These are phyloP conservation scores for Phaeosphaeria sp. DNA, from an alignment of 2,329 filamentous ascomycete species.

Conservation along the genomic window DNA sequence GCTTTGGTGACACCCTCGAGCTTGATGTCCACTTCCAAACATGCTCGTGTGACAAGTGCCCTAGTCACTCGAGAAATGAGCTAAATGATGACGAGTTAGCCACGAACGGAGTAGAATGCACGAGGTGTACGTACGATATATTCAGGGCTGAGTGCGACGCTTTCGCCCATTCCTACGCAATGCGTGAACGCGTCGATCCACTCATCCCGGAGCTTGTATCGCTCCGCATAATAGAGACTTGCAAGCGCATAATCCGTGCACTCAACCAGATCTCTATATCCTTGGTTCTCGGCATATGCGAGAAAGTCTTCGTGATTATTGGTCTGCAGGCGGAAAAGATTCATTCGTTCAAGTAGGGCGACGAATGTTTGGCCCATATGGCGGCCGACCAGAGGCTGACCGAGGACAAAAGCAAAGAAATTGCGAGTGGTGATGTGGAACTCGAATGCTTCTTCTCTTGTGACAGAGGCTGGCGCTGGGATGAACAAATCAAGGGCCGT, in stretches of 20 bases:
- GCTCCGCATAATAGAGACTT: slow-evolving; percentile 71
- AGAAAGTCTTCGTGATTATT: slow-evolving; percentile 69
- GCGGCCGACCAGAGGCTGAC: slow-evolving; percentile 70
- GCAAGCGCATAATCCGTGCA: slow-evolving; percentile 73
- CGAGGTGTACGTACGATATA: slow-evolving; percentile 60
- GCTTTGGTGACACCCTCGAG: slow-evolving; percentile 64
- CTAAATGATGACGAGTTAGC: slow-evolving; percentile 22
- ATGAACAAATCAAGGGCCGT: slow-evolving; percentile 68
- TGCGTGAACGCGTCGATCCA: slow-evolving; percentile 79
- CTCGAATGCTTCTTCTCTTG: slow-evolving; percentile 62
- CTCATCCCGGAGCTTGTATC: slow-evolving; percentile 66
- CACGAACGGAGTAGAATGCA: background rate
- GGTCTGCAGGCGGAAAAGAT: slow-evolving; percentile 62
- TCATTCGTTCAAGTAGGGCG: slow-evolving; percentile 69
- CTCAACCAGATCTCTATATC: slow-evolving; percentile 71
- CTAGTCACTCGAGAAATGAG: slow-evolving; percentile 60
- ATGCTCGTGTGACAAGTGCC: slow-evolving; percentile 68
- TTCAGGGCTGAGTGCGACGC: slow-evolving; percentile 63
- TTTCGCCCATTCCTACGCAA: slow-evolving; percentile 77
- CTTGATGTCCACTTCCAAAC: slow-evolving; percentile 69
- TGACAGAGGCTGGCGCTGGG: slow-evolving; percentile 64
- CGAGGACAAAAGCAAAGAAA: slow-evolving; percentile 74
- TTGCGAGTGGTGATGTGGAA: slow-evolving; percentile 76
- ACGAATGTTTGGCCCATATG: slow-evolving; percentile 70
- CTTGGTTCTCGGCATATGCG: slow-evolving; percentile 70